Evolutionary conservation across 495 filamentous ascomycete species (phyloP).

Genomic region (Haplographium delicatum): DNA sequence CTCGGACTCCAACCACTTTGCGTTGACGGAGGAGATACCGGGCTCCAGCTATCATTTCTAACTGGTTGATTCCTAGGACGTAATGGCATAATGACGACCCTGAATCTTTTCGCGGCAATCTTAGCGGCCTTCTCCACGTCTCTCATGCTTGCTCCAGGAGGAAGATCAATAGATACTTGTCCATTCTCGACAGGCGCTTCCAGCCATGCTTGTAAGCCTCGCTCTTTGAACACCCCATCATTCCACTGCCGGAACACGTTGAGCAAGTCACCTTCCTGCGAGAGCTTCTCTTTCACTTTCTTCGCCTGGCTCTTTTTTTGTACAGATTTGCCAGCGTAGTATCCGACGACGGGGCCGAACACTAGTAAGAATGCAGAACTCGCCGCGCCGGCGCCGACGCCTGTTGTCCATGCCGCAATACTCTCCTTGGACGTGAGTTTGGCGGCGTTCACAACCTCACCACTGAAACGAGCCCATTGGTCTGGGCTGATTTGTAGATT

Average conservation of each 20-base stretch:
- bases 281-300: constrained; percentile 17
- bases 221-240: constrained; percentile 7
- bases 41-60: background rate
- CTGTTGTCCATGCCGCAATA: constrained; percentile 19
- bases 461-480: constrained; percentile 20
- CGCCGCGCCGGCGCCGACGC: constrained; percentile 14
- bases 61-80: background rate
- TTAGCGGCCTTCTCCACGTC: constrained; percentile 12
- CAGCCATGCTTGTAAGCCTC: constrained; percentile 21
- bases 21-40: background rate
- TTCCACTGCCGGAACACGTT: constrained; percentile 17
- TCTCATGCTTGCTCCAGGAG: constrained; percentile 1
- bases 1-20: background rate
- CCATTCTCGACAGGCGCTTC: constrained; percentile 9
- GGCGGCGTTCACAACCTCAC: constrained; percentile 11
- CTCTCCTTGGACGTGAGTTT: constrained; percentile 17
- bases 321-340: constrained; percentile 12
- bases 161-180: background rate
- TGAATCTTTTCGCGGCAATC: constrained; percentile 12
- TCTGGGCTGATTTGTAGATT: constrained; percentile 11
- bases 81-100: constrained; percentile 12
- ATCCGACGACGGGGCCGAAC: constrained; percentile 18
- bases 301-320: constrained; percentile 16
- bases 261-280: constrained; percentile 16
- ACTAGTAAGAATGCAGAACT: constrained; percentile 10